phyloP scores from a whole-genome alignment of 768 basidiomycete species.

The Boletus vinaceobasis region DNA sequence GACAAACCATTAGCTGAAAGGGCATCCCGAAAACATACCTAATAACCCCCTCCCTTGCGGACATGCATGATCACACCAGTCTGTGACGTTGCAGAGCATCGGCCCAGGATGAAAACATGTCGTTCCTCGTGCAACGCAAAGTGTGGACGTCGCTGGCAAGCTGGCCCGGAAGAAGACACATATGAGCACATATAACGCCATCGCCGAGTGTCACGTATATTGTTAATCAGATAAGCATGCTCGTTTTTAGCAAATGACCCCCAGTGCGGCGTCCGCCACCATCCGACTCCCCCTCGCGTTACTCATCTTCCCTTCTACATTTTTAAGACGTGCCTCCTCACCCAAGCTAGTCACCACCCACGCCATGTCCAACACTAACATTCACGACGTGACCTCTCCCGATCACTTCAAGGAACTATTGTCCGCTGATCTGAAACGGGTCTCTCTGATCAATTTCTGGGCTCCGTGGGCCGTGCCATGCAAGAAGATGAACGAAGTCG shows the following conservation, averaged over 20 bases:
- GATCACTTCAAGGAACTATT: conserved; percentile 73
- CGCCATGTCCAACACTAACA: conserved; percentile 35
- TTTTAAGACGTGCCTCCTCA: no score
- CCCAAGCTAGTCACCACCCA: background rate
- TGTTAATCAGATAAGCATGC: background rate
- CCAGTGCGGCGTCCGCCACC: background rate
- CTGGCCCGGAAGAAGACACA: no score
- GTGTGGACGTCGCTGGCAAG: no score
- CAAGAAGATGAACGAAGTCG: conserved; percentile 80
- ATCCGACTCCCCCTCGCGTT: background rate
- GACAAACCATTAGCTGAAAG: no score
- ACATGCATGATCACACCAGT: no score
- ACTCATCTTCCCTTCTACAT: background rate
- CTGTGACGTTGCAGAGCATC: no score
- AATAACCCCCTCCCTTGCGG: no score
- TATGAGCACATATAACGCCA: background rate
- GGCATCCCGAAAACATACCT: background rate
- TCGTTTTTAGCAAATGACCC: background rate
- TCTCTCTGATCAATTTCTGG: conserved; percentile 93
- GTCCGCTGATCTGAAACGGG: conserved; percentile 68
- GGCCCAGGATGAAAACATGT: no score
- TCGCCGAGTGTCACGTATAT: background rate
- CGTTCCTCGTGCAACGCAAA: no score
- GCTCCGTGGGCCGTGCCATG: conserved; percentile 92
- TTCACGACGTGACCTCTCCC: conserved; percentile 53